Evolutionary conservation across 257 asterid species (phyloP).

Genomic region (Ilex aquifolium): DNA sequence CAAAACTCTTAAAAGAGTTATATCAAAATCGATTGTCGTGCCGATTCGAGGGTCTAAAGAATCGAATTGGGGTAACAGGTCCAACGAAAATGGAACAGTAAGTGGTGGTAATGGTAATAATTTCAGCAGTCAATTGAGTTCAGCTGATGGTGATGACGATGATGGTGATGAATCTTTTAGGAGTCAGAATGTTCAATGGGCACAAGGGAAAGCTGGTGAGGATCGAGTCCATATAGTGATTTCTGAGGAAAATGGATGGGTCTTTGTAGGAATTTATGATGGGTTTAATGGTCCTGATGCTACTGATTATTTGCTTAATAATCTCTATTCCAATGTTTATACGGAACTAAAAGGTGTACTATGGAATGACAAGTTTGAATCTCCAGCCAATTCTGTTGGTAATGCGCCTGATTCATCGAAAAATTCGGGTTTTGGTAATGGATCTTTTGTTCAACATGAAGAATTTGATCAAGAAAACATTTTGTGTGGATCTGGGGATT

Average conservation of each 20-base stretch:
- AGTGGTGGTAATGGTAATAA: conserved; percentile 9
- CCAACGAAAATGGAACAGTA: background rate
- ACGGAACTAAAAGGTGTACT: conserved; percentile 77
- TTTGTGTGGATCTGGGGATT: conserved; percentile 21
- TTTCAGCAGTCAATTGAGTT: conserved; percentile 63
- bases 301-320: conserved; percentile 64
- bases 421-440: conserved; percentile 4
- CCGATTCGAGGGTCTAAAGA: conserved; percentile 47
- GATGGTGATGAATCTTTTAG: conserved; percentile 53
- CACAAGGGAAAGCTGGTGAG: conserved; percentile 97
- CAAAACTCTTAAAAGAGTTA: conserved; percentile 40
- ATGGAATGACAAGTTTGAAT: conserved; percentile 62
- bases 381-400: conserved; percentile 17
- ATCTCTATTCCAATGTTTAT: conserved; percentile 65
- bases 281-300: conserved; percentile 98
- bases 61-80: conserved; percentile 15
- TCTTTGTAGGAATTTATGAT: conserved; percentile 87
- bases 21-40: conserved; percentile 32
- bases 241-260: conserved; percentile 87
- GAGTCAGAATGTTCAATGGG: conserved; percentile 90
- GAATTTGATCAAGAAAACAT: conserved; percentile 8
- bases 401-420: conserved; percentile 16
- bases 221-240: conserved; percentile 83
- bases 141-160: conserved; percentile 60
- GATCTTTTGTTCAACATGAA: background rate